Evolutionary conservation across 73 alveolate genomes (phyloP).

Genomic region (Urostyla sp.): DNA sequence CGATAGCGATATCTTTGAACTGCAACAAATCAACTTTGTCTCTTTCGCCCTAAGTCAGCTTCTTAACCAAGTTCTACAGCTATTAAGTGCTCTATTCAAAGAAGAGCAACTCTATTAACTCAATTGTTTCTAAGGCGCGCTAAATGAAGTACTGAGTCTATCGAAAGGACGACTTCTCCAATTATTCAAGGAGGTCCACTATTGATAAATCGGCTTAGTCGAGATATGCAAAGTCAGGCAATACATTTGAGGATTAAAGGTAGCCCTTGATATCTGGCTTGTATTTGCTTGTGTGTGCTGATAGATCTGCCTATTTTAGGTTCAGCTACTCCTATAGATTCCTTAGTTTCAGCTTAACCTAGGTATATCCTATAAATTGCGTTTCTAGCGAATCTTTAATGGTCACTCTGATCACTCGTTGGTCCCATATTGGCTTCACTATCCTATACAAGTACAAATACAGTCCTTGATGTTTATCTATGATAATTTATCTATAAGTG

Average conservation of each 20-base stretch:
- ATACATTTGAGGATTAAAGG: neutral
- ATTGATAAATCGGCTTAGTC: no score
- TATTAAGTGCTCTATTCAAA: neutral
- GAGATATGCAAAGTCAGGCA: neutral
- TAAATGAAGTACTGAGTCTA: no score
- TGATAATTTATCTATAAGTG: neutral
- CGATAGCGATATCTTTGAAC: slow-evolving; percentile 11
- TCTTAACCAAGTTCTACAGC: neutral
- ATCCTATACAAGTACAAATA: slow-evolving; percentile 12
- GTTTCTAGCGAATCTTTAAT: neutral
- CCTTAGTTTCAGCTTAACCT: neutral
- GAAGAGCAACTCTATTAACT: no score
- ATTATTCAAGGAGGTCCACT: no score
- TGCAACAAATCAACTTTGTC: neutral
- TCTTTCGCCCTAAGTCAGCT: slow-evolving; percentile 1
- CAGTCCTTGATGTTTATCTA: slow-evolving; percentile 32
- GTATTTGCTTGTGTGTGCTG: neutral
- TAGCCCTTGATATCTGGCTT: neutral
- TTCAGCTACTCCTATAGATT: neutral
- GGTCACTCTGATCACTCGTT: neutral
- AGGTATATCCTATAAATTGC: neutral
- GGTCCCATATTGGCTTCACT: slow-evolving; percentile 28
- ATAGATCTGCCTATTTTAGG: neutral
- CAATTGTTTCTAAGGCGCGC: no score
- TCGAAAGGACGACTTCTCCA: no score